Evolutionary conservation across 768 basidiomycete genomes (phyloP), one percentile per base, ranked within the genome.

Genomic region (Fistulinella prunicolor): DNA sequence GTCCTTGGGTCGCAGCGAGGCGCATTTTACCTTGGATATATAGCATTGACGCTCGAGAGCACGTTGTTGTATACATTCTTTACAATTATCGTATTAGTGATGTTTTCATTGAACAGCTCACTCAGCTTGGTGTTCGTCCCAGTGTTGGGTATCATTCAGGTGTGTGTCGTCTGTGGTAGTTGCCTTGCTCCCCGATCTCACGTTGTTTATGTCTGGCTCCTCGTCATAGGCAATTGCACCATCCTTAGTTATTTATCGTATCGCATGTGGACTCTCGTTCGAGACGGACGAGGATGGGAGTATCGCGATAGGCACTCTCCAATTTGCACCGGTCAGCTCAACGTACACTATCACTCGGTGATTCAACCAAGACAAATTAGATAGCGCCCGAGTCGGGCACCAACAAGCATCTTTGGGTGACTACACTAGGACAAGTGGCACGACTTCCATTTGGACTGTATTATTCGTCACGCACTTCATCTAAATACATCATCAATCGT

Each of bases 41-140:
- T 63, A 54, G 47, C 58, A 1, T 57, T 61, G 61, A 57, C 58
- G 17, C 55, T 63, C 37, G 60, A 61, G 46, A 61, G 60, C 46
- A 61, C 60, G 0, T 0, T 46, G 38, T 28, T 61, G 29, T 63
- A 61, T 20, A 53, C 60, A 0, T 20, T 22, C n/a, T 54, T 52
- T 7, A 48, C 14, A 13, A 26, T 57, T 14, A 10, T 52, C 2
- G 46, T 50, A 1, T 10, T 63, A 24, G 28, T 48, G 2, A 47
- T 49, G 10, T 63, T 63, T 14, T 13, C 28, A 34, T 8, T 42
- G n/a, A 60, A 63, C 32, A 61, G 58, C 14, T 61, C 61, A 13
- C 52, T 63, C 39, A 43, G 42, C 39, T 57, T 54, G 20, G 36
- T 61, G 13, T 57, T 63, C 3, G 54, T 63, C 34, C 61, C 61